These are phyloP conservation scores for Cryptosporidium felis DNA, from an alignment of 169 alveolate species.

Conservation along the genomic window DNA sequence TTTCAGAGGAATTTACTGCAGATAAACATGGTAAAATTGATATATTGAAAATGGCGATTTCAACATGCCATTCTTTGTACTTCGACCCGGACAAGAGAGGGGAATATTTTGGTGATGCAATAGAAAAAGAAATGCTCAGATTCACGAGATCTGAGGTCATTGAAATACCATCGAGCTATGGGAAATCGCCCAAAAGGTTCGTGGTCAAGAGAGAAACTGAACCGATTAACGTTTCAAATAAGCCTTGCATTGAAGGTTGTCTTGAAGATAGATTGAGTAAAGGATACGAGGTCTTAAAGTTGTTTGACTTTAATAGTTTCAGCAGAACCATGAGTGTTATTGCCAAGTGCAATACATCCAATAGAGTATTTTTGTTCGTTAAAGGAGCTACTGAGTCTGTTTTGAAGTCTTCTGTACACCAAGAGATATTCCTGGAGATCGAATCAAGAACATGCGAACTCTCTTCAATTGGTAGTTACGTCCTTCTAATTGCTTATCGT, in stretches of 20 bases:
- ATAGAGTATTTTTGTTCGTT: constrained; percentile 11
- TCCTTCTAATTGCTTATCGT: constrained; percentile 11
- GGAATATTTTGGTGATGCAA: constrained; percentile 19
- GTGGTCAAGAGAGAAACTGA: not conserved
- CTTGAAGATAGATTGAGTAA: not conserved
- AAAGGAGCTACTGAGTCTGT: constrained; percentile 64
- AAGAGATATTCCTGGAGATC: not conserved
- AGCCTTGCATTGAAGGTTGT: not conserved
- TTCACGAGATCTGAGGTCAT: not conserved
- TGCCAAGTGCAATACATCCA: not conserved
- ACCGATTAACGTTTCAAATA: not conserved
- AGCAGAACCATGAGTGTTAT: constrained; percentile 47
- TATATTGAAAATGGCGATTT: constrained; percentile 10
- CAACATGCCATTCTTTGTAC: constrained; percentile 46
- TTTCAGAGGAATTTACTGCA: not conserved
- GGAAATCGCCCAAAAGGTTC: not conserved
- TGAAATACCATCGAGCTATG: not conserved
- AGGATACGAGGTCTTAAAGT: constrained; percentile 11
- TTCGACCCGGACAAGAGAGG: not conserved
- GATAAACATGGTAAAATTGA: too few relatives aligned
- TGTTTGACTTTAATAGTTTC: constrained; percentile 10
- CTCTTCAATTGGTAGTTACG: constrained; percentile 28
- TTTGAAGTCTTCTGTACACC: not conserved
- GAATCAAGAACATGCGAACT: not conserved
- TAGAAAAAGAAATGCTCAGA: constrained; percentile 42